Evolutionary conservation across 176 grass and related monocot species (phyloP).

Genomic region (Chloris gayana): DNA sequence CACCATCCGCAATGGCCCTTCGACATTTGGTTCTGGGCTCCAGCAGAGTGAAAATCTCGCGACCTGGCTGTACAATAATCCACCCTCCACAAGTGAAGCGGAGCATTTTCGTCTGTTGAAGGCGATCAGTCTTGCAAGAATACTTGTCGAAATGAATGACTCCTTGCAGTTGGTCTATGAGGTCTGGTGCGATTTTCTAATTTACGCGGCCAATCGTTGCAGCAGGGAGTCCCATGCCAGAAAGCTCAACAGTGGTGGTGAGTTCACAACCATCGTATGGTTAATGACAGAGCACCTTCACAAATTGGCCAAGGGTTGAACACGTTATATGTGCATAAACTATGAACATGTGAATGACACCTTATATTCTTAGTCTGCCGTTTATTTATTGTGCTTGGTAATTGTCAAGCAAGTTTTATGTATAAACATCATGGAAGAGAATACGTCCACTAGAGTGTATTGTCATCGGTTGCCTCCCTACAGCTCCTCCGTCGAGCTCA

Average conservation of each 20-base stretch:
- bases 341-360: not conserved
- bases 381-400: not conserved
- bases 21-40: not conserved
- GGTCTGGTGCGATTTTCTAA: not conserved
- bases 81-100: too few species aligned
- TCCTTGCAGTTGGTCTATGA: not conserved
- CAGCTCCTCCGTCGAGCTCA: too few species aligned
- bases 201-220: not conserved
- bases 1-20: too few species aligned
- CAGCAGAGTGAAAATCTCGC: not conserved
- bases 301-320: not conserved
- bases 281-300: conserved; percentile 2
- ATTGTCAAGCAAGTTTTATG: not conserved
- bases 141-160: not conserved
- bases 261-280: conserved; percentile 3
- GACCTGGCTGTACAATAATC: not conserved
- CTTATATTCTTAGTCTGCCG: not conserved
- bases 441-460: too few species aligned
- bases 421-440: not conserved
- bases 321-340: not conserved
- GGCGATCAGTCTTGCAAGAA: not conserved
- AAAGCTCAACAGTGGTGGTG: conserved; percentile 4
- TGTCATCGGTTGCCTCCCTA: too few species aligned
- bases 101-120: not conserved
- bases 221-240: not conserved